Percentiles rank a stretch among this genome's conserved stretches.
phyloP scores from a whole-genome alignment of 345 rosid genomes.

The Microcos paniculata region DNA sequence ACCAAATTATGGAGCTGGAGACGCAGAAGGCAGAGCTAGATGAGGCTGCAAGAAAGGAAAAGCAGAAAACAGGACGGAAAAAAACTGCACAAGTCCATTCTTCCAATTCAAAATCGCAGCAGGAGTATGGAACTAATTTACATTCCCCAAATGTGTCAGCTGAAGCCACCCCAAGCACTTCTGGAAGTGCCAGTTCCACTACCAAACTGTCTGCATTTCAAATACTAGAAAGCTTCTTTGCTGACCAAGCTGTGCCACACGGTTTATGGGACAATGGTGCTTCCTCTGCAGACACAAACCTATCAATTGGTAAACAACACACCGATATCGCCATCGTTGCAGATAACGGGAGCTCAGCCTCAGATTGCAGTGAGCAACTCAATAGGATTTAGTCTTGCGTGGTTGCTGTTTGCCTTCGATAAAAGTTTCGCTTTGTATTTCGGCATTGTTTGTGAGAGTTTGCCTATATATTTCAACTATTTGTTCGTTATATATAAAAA shows the following conservation, averaged over 20 bases:
- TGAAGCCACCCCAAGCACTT: not conserved
- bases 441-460: no score
- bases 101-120: not conserved
- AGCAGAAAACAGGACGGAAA: not conserved
- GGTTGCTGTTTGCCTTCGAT: not conserved
- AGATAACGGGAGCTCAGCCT: not conserved
- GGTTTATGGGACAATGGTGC: not conserved
- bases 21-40: not conserved
- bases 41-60: not conserved
- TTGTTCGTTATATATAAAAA: no score
- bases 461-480: no score
- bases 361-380: not conserved
- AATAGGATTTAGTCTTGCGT: not conserved
- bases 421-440: not conserved
- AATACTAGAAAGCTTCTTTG: slow-evolving; percentile 10
- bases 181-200: not conserved
- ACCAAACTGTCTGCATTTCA: slow-evolving; percentile 4
- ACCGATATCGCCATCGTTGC: not conserved
- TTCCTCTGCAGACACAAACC: not conserved
- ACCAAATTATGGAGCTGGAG: slow-evolving; percentile 18
- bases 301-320: not conserved
- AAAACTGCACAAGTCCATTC: not conserved
- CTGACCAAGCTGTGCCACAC: slow-evolving; percentile 5
- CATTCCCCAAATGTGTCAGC: not conserved
- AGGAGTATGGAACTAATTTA: not conserved